Evolutionary conservation across 73 alveolate genomes (phyloP).

Genomic region (Paramecium sexaurelia): DNA sequence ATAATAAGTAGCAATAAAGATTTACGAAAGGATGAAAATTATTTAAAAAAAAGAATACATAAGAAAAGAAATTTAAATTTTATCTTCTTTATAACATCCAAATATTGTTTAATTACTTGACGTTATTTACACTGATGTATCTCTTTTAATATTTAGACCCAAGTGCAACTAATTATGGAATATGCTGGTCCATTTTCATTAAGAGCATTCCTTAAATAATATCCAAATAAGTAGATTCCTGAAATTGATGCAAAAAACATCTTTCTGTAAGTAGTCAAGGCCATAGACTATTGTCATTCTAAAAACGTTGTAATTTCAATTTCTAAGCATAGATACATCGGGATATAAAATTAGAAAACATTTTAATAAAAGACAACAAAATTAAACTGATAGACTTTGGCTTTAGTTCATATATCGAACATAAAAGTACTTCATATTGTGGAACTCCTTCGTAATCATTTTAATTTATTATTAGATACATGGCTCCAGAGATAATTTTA

Average conservation of each 20-base stretch:
- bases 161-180: constrained; percentile 86
- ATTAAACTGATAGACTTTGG: constrained; percentile 83
- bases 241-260: constrained; percentile 66
- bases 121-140: constrained; percentile 81
- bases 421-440: constrained; percentile 73
- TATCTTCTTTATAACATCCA: constrained; percentile 80
- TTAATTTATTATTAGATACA: constrained; percentile 52
- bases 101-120: constrained; percentile 88
- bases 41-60: constrained; percentile 79
- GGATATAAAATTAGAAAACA: constrained; percentile 83
- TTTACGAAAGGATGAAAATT: constrained; percentile 85
- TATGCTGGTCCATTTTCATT: constrained; percentile 85
- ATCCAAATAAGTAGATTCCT: constrained; percentile 66
- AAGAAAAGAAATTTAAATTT: constrained; percentile 85
- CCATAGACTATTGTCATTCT: constrained; percentile 80
- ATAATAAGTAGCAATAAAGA: constrained; percentile 75
- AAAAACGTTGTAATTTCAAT: constrained; percentile 54
- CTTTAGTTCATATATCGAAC: constrained; percentile 73
- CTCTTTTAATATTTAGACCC: constrained; percentile 30
- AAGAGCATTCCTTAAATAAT: constrained; percentile 73
- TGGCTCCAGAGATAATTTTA: constrained; percentile 83
- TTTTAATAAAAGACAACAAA: constrained; percentile 74
- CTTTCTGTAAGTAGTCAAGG: constrained; percentile 36
- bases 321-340: constrained; percentile 60
- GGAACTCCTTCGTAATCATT: constrained; percentile 75